Base-by-base conservation (phyloP, 1,284 basidiomycete genomes). In the Bjerkandera adusta region DNA sequence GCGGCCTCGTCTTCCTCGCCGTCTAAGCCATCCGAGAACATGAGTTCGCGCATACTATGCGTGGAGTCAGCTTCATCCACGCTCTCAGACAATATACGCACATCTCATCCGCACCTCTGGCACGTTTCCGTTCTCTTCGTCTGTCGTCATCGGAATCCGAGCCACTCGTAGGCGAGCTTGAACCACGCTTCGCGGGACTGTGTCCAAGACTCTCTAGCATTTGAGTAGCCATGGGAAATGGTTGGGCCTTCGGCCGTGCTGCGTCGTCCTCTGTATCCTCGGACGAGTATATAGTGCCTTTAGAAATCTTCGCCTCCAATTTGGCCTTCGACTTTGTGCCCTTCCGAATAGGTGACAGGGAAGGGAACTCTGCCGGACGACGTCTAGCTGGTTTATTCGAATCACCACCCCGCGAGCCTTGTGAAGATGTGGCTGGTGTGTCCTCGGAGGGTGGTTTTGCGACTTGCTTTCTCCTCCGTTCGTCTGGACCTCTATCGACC, bases 201-300 rank as follows among this genome's bases (percentile, higher is more conserved):
- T 45, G 56, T 1, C 58, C 54, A 30, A 72, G 68, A 34, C 65
- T 69, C 7, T 61, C 58, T 3, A 78, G 60, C 32, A 72, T 47
- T 36, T 73, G 69, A 1, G 69, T 68, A 44, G 66, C 70, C 76
- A 81, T 73, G 2, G 79, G 79, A 48, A 81, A 81, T 0, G 77
- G 73, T 45, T 69, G 60, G 2, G 54, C 52, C 30, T 50, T 37
- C n/a, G 45, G 43, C 36, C 29, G 16, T 21, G 34, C 20, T 8
- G 15, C 22, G 34, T 53, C 50, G 25, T 49, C 50, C 3, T 57
- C 53, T 15, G 54, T 51, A 5, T 42, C 38, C 15, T 48, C 51
- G 24, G 51, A 54, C 5, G 45, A 54, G n/a, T n/a, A 43, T 21
- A 8, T 42, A 36, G 13, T 48, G 50, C 34, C 48, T 52, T 7